phyloP scores from a whole-genome alignment of 1,284 basidiomycete species.

The Vanrija sp. region DNA sequence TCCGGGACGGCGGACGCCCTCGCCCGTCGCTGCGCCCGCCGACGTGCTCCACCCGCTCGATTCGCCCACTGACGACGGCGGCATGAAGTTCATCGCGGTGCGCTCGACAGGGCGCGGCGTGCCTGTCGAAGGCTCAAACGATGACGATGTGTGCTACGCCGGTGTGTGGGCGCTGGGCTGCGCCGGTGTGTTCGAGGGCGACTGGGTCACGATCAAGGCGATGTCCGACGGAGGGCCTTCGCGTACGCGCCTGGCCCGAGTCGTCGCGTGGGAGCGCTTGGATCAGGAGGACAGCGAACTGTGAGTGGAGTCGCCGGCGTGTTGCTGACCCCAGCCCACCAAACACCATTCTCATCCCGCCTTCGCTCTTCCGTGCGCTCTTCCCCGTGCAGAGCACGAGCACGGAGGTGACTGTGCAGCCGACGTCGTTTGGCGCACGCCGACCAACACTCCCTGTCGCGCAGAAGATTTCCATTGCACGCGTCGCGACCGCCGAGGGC shows the following conservation, averaged over 20 bases:
- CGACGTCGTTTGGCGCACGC: constrained; percentile 48
- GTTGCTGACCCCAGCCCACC: constrained; percentile 30
- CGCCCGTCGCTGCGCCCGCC: constrained; percentile 26
- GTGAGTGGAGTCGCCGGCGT: constrained; percentile 18
- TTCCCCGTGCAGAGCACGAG: constrained; percentile 11
- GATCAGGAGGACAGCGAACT: constrained; percentile 32
- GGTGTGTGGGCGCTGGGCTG: constrained; percentile 59
- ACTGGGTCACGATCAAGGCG: constrained; percentile 65
- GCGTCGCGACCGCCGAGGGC: constrained; percentile 76
- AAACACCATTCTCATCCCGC: constrained; percentile 59
- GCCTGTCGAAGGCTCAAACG: constrained; percentile 3
- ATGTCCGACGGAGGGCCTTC: constrained; percentile 17
- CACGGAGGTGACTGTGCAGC: constrained; percentile 33
- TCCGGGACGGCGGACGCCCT: constrained; percentile 27
- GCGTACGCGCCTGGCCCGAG: constrained; percentile 54
- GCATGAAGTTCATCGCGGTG: constrained; percentile 11
- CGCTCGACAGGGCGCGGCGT: neutral
- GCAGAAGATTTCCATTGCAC: constrained; percentile 68
- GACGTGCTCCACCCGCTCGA: constrained; percentile 16
- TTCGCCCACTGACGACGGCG: constrained; percentile 10
- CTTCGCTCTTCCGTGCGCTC: constrained; percentile 32
- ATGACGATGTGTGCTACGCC: constrained; percentile 36
- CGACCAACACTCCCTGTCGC: constrained; percentile 65
- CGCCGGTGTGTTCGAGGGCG: constrained; percentile 74
- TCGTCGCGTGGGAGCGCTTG: constrained; percentile 56